These are phyloP conservation scores for Globisporangium polare DNA, from an alignment of 352 stramenopile genomes.

Conservation along the genomic window DNA sequence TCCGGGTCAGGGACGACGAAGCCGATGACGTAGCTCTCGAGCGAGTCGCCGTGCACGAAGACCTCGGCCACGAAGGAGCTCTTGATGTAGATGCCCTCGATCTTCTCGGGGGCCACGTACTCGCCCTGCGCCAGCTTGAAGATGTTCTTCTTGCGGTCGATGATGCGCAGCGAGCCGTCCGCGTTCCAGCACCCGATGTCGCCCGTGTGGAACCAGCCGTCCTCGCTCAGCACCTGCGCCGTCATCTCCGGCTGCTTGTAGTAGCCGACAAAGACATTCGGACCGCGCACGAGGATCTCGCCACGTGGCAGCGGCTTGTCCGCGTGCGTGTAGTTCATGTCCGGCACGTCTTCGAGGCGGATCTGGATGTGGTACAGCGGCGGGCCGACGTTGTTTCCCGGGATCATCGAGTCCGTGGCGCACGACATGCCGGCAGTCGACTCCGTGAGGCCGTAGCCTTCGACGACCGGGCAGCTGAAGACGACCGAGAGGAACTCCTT, in stretches of 20 bases:
- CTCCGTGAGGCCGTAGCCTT: slow-evolving; percentile 96
- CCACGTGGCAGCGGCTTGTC: slow-evolving; percentile 66
- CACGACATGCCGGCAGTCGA: slow-evolving; percentile 36
- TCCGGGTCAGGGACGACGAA: slow-evolving; percentile 94
- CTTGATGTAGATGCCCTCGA: slow-evolving; percentile 94
- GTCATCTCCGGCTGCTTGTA: slow-evolving; percentile 94
- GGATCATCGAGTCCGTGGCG: slow-evolving; percentile 26
- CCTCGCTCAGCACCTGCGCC: slow-evolving; percentile 82
- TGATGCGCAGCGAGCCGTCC: slow-evolving; percentile 88
- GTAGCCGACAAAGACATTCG: slow-evolving; percentile 90
- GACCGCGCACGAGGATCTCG: slow-evolving; percentile 80
- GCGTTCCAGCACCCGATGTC: slow-evolving; percentile 95
- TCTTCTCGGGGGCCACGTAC: slow-evolving; percentile 96
- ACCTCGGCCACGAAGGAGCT: slow-evolving; percentile 88
- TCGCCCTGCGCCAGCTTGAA: slow-evolving; percentile 94
- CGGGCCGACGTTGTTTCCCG: slow-evolving; percentile 89
- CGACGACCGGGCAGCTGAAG: slow-evolving; percentile 87
- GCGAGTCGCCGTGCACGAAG: slow-evolving; percentile 95
- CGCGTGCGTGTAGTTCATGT: slow-evolving; percentile 93
- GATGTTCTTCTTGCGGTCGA: slow-evolving; percentile 93
- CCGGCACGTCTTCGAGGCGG: slow-evolving; percentile 91
- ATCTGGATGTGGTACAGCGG: slow-evolving; percentile 85
- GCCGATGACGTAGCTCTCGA: slow-evolving; percentile 91
- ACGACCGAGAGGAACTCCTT: slow-evolving; percentile 94
- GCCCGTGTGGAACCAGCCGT: slow-evolving; percentile 96